Base-by-base conservation (phyloP, 2,329 filamentous ascomycete species). In the Sporothrix pseudoabietina region DNA sequence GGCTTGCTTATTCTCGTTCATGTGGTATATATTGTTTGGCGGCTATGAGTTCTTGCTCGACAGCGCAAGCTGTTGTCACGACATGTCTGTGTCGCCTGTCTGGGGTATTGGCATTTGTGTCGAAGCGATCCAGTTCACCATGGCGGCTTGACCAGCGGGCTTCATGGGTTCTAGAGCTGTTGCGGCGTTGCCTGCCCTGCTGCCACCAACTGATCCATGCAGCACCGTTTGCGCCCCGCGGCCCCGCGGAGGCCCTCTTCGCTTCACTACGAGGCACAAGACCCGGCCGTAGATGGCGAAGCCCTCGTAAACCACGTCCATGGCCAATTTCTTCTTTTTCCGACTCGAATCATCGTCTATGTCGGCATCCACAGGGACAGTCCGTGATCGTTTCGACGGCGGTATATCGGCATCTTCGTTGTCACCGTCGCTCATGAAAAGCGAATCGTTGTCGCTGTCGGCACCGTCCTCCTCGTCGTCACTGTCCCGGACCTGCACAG, bases 201-300 rank as follows among this genome's bases (percentile, higher is more conserved):
- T 14, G 55, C 57, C 69, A 75, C 65, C 72, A 69, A 69, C 73
- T 32, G 19, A 74, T 26, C 73, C 65, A 26, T 68, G 77, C 77
- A 69, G 76, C 78, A 71, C 47, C 0, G 71, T 10, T 39, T 68
- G 44, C 22, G 52, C 49, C 9, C 71, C 54, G 3, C 79, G 79
- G 69, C 75, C 76, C 72, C 79, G 75, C 72, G 79, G 75, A 71
- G 79, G 81, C 73, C 78, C 91, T 75, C 91, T 90, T 80, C 91
- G 92, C 81, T 90, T 91, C 78, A 99, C 91, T 9, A 99, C 92
- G 74, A 99, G 86, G 81, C 94, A 98, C 35, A 99, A 85, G 65
- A 97, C 94, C 77, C 94, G 92, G 12, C 96, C 94, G 82, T 97
- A 97, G 79, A 99, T 98, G 78, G 92, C 93, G 82, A 98, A 98